Evolutionary conservation across 805 yeast genomes (phyloP).

Genomic region (Pichia scutulata): DNA sequence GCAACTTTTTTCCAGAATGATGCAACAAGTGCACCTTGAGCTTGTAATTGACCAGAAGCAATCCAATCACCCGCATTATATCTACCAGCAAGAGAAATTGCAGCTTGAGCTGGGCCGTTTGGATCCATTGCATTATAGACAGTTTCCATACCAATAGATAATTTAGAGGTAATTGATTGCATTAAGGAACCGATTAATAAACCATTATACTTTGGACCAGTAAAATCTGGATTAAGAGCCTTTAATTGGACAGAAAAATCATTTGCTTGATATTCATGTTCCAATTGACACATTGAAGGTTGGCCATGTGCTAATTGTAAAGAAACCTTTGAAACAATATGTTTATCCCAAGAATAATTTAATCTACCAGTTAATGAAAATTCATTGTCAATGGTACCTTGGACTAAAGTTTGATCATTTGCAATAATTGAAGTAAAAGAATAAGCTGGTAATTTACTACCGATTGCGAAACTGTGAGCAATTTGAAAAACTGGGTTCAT

Average conservation of each 20-base stretch:
- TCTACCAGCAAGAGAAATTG: conserved; percentile 83
- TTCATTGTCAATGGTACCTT: conserved; percentile 89
- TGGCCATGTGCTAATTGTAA: conserved; percentile 83
- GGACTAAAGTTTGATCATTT: conserved; percentile 74
- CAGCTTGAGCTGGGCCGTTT: conserved; percentile 77
- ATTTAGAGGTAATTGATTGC: conserved; percentile 78
- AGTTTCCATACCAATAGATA: conserved; percentile 88
- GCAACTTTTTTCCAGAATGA: conserved; percentile 93
- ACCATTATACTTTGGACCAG: conserved; percentile 76
- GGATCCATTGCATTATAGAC: conserved; percentile 74
- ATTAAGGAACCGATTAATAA: conserved; percentile 85
- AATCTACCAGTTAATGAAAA: conserved; percentile 78
- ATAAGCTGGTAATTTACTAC: conserved; percentile 84
- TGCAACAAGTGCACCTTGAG: conserved; percentile 82
- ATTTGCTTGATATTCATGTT: conserved; percentile 87
- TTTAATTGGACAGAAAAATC: conserved; percentile 88
- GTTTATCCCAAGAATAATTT: conserved; percentile 84
- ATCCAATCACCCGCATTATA: conserved; percentile 87
- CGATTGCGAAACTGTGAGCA: conserved; percentile 85
- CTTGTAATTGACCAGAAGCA: conserved; percentile 87
- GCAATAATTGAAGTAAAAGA: conserved; percentile 88
- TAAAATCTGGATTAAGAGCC: conserved; percentile 78
- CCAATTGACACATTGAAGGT: conserved; percentile 90
- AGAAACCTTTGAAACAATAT: conserved; percentile 72
- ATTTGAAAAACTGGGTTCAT: conserved; percentile 95